Percentiles rank a stretch among this genome's conserved stretches.
phyloP scores from a whole-genome alignment of 202 grass and related monocot genomes.

The Eragrostis tef region DNA sequence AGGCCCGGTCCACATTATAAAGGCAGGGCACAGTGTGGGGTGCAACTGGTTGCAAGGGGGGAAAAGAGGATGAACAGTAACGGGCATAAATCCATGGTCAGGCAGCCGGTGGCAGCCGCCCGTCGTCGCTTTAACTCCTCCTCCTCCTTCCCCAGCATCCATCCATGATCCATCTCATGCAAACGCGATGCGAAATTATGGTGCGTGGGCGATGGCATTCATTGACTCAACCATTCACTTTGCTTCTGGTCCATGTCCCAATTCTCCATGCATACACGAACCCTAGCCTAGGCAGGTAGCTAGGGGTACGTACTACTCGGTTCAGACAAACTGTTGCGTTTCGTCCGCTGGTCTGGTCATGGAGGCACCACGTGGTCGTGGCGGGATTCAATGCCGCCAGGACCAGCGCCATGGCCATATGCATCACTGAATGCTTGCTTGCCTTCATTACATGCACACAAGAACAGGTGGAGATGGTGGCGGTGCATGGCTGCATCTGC shows the following conservation, averaged over 20 bases:
- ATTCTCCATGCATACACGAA: not conserved
- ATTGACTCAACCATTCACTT: constrained; percentile 79
- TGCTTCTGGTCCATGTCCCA: constrained; percentile 60
- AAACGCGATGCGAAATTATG: constrained; percentile 43
- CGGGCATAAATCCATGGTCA: constrained; percentile 47
- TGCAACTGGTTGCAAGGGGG: not conserved
- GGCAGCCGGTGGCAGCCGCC: constrained; percentile 56
- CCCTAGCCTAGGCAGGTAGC: constrained; percentile 8
- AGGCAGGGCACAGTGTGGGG: constrained; percentile 33
- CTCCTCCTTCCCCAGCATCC: not conserved
- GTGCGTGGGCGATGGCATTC: constrained; percentile 62
- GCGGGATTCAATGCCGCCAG: constrained; percentile 35
- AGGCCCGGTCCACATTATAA: constrained; percentile 24
- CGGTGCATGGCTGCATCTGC: not conserved
- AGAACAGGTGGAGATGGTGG: constrained; percentile 31
- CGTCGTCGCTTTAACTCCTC: constrained; percentile 26
- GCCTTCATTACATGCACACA: constrained; percentile 39
- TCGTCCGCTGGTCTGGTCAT: constrained; percentile 34
- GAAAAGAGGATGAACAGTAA: constrained; percentile 56
- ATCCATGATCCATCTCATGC: constrained; percentile 6
- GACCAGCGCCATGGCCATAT: constrained; percentile 15
- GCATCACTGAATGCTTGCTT: constrained; percentile 21
- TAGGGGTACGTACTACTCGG: not conserved
- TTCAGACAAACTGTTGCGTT: constrained; percentile 67
- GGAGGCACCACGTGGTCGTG: constrained; percentile 52